Evolutionary conservation across 2,329 filamentous ascomycete species (phyloP), one percentile per base, ranked within the genome.

Genomic region (Mycosphaerelloides madeirae): DNA sequence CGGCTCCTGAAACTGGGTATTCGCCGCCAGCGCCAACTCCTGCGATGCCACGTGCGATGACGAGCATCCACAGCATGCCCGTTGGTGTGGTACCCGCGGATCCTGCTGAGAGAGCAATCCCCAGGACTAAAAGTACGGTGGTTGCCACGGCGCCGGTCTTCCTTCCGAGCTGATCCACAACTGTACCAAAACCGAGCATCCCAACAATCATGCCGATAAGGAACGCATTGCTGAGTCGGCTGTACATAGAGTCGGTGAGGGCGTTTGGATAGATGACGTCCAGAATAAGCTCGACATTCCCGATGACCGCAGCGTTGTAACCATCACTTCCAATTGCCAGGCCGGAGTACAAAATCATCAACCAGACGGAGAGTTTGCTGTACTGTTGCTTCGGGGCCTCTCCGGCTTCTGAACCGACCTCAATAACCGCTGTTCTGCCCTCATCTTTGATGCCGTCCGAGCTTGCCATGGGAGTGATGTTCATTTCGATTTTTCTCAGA

Each of bases 1-100:
- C 73, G 9, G 65, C 61, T 37, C 61, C 64, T 2, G 70, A 73
- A 3, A 76, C 75, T 2, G 76, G 76, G 53, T 79, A 79, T 51
- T 79, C 76, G 11, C 64, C 64, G 18, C 68, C 68, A 15, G 68
- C 67, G 6, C 68, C 70, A 34, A 72, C 64, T 6, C 71, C 70
- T 31, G 70, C 69, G 36, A 73, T 65, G 3, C 71, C 71, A 38
- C 70, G 59, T 9, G 66, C 64, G 29, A 74, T 57, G 12, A 69
- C 67, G 38, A 73, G 56, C 66, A 69, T 69, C 67, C 67, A 69
- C 47, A 69, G 63, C 44, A 68, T 55, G 8, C 65, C 50, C 28
- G 50, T 57, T 6, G 60, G 48, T 9, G 54, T 54, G 8, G 46
- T 56, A 3, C 60, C 62, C 25, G 52, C 52, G 0, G 63, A 54